Evolutionary conservation across 495 filamentous ascomycete species (phyloP).

Genomic region (Amphirosellinia nigrospora): DNA sequence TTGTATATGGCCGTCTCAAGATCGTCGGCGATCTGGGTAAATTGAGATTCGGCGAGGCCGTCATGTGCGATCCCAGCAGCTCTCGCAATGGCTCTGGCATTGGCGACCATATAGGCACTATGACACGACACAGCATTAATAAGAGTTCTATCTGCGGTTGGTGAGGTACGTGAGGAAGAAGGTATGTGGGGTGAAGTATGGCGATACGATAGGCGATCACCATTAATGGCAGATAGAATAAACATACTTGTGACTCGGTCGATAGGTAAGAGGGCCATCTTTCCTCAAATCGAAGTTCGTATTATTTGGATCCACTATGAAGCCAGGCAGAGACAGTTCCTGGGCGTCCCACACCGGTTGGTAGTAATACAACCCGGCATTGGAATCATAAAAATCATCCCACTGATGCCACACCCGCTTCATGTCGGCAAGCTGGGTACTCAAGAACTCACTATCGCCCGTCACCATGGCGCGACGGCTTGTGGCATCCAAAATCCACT

Average conservation of each 20-base stretch:
- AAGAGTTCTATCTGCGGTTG: not conserved
- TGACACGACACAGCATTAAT: not conserved
- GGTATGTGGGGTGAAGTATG: not conserved
- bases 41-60: constrained; percentile 35
- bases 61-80: constrained; percentile 43
- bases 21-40: constrained; percentile 39
- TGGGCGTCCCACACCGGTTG: constrained; percentile 54
- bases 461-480: constrained; percentile 48
- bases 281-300: constrained; percentile 40
- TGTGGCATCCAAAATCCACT: constrained; percentile 50
- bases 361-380: constrained; percentile 49
- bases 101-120: constrained; percentile 54
- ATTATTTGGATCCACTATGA: constrained; percentile 42
- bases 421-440: constrained; percentile 49
- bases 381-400: constrained; percentile 43
- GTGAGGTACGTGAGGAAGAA: not conserved
- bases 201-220: not conserved
- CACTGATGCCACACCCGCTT: constrained; percentile 48
- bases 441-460: constrained; percentile 46
- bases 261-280: constrained; percentile 51
- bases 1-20: constrained; percentile 46
- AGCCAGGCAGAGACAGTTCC: constrained; percentile 51
- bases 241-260: constrained; percentile 47
- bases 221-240: not conserved
- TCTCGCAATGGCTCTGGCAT: constrained; percentile 47